Percentiles rank a stretch among this genome's conserved stretches.
phyloP scores from a whole-genome alignment of 768 basidiomycete genomes.

The Boletus speciosus region DNA sequence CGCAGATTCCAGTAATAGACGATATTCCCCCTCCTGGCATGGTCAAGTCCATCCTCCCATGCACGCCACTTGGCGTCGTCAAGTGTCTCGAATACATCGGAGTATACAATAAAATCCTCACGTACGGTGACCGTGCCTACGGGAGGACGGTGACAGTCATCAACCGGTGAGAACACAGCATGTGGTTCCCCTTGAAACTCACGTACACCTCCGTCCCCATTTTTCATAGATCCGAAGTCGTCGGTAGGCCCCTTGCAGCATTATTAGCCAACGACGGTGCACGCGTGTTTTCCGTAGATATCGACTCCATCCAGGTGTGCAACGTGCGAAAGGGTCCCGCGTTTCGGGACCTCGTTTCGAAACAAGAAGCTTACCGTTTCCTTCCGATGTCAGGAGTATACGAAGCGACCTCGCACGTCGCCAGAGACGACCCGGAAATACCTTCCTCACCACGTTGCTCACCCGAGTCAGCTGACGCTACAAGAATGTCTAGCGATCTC shows the following conservation, averaged over 20 bases:
- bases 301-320: constrained; percentile 82
- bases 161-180: constrained; percentile 60
- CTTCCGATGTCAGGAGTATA: constrained; percentile 65
- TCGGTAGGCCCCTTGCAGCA: constrained; percentile 94
- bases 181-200: not conserved
- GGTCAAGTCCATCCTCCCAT: constrained; percentile 95
- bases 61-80: constrained; percentile 95
- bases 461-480: constrained; percentile 63
- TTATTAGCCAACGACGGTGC: constrained; percentile 96
- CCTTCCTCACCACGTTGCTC: constrained; percentile 81
- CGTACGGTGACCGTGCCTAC: constrained; percentile 93
- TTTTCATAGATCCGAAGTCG: constrained; percentile 82
- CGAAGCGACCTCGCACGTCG: constrained; percentile 69
- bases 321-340: not conserved
- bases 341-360: not conserved
- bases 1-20: constrained; percentile 34
- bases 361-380: not conserved
- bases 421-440: constrained; percentile 51
- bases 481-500: constrained; percentile 79
- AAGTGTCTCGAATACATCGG: constrained; percentile 89
- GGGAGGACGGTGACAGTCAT: constrained; percentile 92
- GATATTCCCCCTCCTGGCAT: constrained; percentile 77
- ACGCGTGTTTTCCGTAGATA: constrained; percentile 90
- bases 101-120: constrained; percentile 89
- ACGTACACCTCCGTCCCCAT: not conserved